Conservation (phyloP, 495 filamentous ascomycete genomes). For the Stereocaulon alpinum region DNA sequence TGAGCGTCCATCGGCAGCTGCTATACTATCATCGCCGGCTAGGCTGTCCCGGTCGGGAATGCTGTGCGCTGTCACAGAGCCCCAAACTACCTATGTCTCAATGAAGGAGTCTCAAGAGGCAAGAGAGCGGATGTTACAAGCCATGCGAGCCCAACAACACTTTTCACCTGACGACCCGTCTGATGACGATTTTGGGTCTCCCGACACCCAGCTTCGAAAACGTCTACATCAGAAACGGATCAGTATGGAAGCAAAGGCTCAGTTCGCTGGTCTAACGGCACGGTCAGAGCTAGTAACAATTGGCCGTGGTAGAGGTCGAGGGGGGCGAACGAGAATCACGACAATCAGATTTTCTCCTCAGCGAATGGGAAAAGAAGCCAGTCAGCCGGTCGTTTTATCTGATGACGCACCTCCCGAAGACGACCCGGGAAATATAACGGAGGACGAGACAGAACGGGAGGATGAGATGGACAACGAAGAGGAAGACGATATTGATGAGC, state of each 20-base stretch:
- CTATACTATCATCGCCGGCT: constrained; percentile 35
- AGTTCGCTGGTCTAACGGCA: constrained; percentile 34
- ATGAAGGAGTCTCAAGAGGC: constrained; percentile 43
- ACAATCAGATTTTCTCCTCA: neutral
- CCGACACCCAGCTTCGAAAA: constrained; percentile 35
- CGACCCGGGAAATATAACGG: constrained; percentile 26
- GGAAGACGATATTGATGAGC: constrained; percentile 27
- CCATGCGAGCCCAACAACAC: constrained; percentile 21
- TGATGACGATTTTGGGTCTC: constrained; percentile 39
- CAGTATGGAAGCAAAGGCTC: constrained; percentile 30
- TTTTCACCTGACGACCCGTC: constrained; percentile 34
- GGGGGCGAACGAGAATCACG: neutral
- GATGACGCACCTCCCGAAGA: constrained; percentile 18
- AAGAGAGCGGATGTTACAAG: constrained; percentile 32
- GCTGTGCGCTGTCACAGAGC: constrained; percentile 35
- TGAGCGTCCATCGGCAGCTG: constrained; percentile 31
- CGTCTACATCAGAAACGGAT: constrained; percentile 30
- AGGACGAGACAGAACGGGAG: constrained; percentile 45
- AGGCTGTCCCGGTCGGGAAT: constrained; percentile 28
- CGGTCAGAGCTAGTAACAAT: constrained; percentile 23
- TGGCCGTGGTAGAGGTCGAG: constrained; percentile 7
- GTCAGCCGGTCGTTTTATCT: constrained; percentile 18
- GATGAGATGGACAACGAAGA: constrained; percentile 29
- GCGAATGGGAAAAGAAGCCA: constrained; percentile 2
- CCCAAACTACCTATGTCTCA: constrained; percentile 39